Conservation (phyloP, 108 stramenopile species). For the Conticribra weissflogii region DNA sequence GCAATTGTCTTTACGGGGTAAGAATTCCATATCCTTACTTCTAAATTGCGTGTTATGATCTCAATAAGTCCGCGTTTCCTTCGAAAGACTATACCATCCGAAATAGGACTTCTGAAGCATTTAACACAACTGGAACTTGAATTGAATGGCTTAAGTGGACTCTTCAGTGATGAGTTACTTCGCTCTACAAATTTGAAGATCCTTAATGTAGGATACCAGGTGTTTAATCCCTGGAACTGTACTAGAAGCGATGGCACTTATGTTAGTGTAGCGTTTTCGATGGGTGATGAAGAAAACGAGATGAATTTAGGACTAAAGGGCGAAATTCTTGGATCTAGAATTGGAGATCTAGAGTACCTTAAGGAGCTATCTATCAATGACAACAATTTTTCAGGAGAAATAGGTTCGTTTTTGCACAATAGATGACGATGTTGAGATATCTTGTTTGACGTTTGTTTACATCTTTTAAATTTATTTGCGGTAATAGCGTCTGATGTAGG, state of each 20-base stretch:
- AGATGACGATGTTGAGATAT: too few species aligned
- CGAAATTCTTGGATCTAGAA: background rate
- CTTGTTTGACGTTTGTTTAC: too few species aligned
- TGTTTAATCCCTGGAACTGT: background rate
- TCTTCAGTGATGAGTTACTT: background rate
- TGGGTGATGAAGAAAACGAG: background rate
- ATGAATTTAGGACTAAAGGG: background rate
- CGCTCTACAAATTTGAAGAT: background rate
- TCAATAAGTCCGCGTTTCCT: too few species aligned
- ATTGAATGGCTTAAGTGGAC: background rate
- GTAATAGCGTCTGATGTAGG: constrained; percentile 2
- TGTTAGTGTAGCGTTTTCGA: background rate
- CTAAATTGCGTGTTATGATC: background rate
- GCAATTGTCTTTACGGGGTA: constrained; percentile 9
- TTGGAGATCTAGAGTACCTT: constrained; percentile 1
- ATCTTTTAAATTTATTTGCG: too few species aligned
- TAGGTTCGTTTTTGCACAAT: too few species aligned
- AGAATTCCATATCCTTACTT: background rate
- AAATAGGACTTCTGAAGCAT: background rate
- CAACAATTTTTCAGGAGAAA: constrained; percentile 4
- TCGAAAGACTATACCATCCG: background rate
- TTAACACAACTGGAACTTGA: background rate
- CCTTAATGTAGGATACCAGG: background rate
- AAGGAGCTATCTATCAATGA: background rate
- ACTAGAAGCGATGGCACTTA: background rate